A percentile compares a stretch with the other conserved stretches of the same genome.
phyloP scores from a whole-genome alignment of 2,329 filamentous ascomycete genomes.

The Fusarium metavorans region DNA sequence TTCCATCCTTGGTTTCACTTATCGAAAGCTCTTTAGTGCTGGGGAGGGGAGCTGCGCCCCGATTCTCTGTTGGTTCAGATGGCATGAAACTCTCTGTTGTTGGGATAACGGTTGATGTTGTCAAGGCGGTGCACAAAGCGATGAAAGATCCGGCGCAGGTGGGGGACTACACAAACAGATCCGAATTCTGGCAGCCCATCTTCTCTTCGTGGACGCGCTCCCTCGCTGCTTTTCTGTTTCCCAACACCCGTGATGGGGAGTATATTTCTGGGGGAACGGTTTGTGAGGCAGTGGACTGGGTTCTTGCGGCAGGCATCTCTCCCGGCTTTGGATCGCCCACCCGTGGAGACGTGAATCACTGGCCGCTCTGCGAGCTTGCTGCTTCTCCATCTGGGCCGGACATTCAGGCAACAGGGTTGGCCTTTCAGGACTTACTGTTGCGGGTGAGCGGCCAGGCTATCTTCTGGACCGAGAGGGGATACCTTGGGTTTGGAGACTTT shows the following conservation, averaged over 20 bases:
- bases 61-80: not conserved
- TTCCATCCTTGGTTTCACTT: not conserved
- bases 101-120: not conserved
- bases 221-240: not conserved
- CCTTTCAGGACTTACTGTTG: not conserved
- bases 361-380: not conserved
- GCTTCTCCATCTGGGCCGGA: not conserved
- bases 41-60: not conserved
- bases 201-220: not conserved
- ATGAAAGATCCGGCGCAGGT: not conserved
- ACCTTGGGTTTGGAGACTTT: not conserved
- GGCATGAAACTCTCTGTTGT: not conserved
- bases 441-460: not conserved
- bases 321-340: not conserved
- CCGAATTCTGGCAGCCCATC: not conserved
- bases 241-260: not conserved
- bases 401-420: not conserved
- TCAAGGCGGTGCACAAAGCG: not conserved
- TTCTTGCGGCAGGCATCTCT: not conserved
- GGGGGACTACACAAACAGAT: not conserved
- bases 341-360: not conserved
- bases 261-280: not conserved
- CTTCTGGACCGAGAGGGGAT: not conserved
- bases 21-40: not conserved
- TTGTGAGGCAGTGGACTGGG: not conserved